A percentile compares a stretch with the other conserved stretches of the same genome.
Evolutionary conservation across 2,329 filamentous ascomycete genomes (phyloP).

Genomic region (Sarocladium kiliense): DNA sequence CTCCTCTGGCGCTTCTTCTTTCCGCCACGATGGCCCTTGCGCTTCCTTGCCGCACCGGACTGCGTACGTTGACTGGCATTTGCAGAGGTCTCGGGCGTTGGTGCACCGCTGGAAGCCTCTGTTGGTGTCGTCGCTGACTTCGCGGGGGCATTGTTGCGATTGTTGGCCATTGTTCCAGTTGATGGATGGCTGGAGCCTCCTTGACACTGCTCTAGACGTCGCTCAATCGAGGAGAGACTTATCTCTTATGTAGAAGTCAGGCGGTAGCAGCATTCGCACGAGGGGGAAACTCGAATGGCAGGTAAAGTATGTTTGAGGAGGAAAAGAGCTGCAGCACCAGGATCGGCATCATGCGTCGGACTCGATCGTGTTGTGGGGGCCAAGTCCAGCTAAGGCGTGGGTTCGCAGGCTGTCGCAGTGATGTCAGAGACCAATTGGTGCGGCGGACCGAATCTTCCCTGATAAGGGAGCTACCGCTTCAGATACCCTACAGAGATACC

Average conservation of each 20-base stretch:
- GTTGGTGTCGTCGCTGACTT: not conserved
- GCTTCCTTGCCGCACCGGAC: slow-evolving; percentile 44
- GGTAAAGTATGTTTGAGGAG: not conserved
- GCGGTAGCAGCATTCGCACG: not conserved
- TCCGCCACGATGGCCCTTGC: slow-evolving; percentile 67
- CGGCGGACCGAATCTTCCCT: not conserved
- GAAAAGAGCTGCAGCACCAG: not conserved
- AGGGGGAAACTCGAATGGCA: not conserved
- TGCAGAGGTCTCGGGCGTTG: slow-evolving; percentile 1
- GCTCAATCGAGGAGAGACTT: not conserved
- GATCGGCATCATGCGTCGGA: not conserved
- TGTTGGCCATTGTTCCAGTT: not conserved
- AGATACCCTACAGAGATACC: not conserved
- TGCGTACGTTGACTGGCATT: slow-evolving; percentile 11
- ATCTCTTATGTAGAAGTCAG: not conserved
- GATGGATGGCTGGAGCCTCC: not conserved
- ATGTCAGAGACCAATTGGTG: slow-evolving; percentile 3
- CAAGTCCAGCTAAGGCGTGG: not conserved
- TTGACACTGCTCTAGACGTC: not conserved
- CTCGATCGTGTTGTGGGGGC: not conserved
- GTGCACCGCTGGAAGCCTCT: not conserved
- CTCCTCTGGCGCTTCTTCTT: slow-evolving; percentile 73
- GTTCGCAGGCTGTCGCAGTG: not conserved
- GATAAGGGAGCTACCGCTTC: no score
- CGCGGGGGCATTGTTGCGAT: not conserved